Conservation (phyloP, 208 protist genomes). For the Lotmaria passim region DNA sequence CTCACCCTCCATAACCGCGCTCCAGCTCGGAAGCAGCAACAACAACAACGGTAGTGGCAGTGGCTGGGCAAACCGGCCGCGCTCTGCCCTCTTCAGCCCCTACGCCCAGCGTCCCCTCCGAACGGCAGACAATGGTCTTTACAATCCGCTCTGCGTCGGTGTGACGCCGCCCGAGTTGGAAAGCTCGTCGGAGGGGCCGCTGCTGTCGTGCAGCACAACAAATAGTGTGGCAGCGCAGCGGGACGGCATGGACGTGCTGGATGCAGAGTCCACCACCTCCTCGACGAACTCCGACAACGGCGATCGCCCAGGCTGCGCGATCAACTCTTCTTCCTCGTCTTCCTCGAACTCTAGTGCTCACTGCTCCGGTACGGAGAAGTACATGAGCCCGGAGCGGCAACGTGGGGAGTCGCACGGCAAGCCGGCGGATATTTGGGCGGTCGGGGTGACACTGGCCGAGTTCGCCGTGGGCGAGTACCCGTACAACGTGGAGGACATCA, state of each 20-base stretch:
- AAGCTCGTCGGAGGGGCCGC: slow-evolving; percentile 6
- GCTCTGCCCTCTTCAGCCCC: slow-evolving; percentile 12
- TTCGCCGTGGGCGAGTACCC: slow-evolving; percentile 87
- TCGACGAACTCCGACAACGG: slow-evolving; percentile 6
- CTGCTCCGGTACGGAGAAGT: slow-evolving; percentile 87
- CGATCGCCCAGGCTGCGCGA: neutral
- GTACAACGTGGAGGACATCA: slow-evolving; percentile 58
- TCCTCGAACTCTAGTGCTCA: slow-evolving; percentile 20
- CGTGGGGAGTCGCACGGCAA: slow-evolving; percentile 78
- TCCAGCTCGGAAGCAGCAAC: slow-evolving; percentile 7
- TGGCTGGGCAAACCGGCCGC: neutral
- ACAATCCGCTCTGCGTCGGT: neutral
- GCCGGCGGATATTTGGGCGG: slow-evolving; percentile 88
- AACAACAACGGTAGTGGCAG: neutral
- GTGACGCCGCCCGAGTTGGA: slow-evolving; percentile 13
- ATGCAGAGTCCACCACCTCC: slow-evolving; percentile 33
- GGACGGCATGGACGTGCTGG: slow-evolving; percentile 39
- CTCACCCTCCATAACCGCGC: slow-evolving; percentile 18
- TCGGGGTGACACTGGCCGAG: slow-evolving; percentile 89
- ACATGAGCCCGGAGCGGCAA: slow-evolving; percentile 92
- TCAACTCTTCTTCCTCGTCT: slow-evolving; percentile 12
- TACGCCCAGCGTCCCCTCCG: neutral
- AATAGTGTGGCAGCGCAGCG: slow-evolving; percentile 28
- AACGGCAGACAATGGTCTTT: neutral
- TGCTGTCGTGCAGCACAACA: slow-evolving; percentile 20